Conservation (phyloP, 1,284 basidiomycete genomes). For the Apiotrichum gamsii region DNA sequence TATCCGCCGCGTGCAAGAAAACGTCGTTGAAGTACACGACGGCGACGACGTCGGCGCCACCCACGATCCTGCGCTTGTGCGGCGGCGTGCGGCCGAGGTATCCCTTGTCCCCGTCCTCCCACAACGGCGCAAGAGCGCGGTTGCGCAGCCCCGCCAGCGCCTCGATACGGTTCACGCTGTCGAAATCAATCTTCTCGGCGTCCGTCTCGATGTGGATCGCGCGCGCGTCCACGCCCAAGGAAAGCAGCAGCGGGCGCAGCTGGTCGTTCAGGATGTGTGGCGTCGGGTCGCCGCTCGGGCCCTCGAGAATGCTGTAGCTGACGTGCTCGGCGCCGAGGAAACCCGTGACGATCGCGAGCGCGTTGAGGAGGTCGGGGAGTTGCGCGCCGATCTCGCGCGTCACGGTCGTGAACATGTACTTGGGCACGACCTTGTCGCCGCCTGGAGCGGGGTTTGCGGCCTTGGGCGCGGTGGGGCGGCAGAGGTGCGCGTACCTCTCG, state of each 20-base stretch:
- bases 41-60: constrained; percentile 24
- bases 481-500: constrained; percentile 32
- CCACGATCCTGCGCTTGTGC: not conserved
- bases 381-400: constrained; percentile 40
- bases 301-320: constrained; percentile 44
- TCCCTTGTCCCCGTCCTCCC: constrained; percentile 20
- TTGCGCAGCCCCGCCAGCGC: constrained; percentile 43
- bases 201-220: constrained; percentile 32
- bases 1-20: constrained; percentile 37
- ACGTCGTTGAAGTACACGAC: constrained; percentile 48
- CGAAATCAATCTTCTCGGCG: constrained; percentile 37
- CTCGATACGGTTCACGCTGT: constrained; percentile 41
- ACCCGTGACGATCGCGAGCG: constrained; percentile 34
- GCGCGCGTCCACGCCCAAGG: constrained; percentile 30
- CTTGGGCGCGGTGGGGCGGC: constrained; percentile 2
- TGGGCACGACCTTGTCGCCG: constrained; percentile 11
- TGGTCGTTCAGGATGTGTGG: constrained; percentile 32
- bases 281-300: constrained; percentile 44
- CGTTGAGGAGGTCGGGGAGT: constrained; percentile 43
- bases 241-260: constrained; percentile 31
- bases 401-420: constrained; percentile 39
- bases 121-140: constrained; percentile 40
- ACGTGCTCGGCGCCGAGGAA: constrained; percentile 38
- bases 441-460: too few species aligned
- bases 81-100: constrained; percentile 6